Evolutionary conservation across 176 grass and related monocot species (phyloP), one percentile per base, ranked within the genome.

Genomic region (Alopecurus myosuroides): DNA sequence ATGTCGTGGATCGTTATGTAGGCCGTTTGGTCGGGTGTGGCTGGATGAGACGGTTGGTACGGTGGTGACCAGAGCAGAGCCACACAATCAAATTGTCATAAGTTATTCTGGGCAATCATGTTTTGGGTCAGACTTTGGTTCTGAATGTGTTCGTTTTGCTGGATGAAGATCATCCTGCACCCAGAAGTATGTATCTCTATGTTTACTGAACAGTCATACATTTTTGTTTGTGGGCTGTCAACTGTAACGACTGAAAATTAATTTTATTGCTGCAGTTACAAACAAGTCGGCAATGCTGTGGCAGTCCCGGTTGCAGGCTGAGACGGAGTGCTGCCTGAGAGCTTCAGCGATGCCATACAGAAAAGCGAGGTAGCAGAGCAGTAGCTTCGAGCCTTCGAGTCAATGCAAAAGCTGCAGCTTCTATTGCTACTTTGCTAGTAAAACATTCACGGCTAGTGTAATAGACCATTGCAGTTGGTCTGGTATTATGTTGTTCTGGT

Each of bases 41-140:
- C 94, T 92, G 95, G 90, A 97, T 6, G 88, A 97, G 60, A 94
- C 92, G 1, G 90, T 97, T 6, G 92, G 92, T 30, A 97, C 92
- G 0, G 95, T 97, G 0, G 90, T 97, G 34, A 97, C 95, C 11
- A 76, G 86, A 70, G 92, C 92, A 31, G 95, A 94, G 55, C 95
- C 90, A 14, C 92, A 94, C 53, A 94, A 97, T 39, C 88, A 35
- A 35, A 58, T 75, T 9, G 5, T 0, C 23, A 51, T 37, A 83
- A 25, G 23, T 4, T 19, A 1, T 5, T 11, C 7, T 4, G 1
- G 17, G 22, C 28, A 22, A n/a, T 49, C 11, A 7, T 44, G 4
- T 25, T 49, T 73, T 26, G 4, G 3, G 56, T 35, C 22, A 26
- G 30, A 30, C 45, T 20, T 58, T 0, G 13, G 25, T 49, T 22